Evolutionary conservation across 495 filamentous ascomycete genomes (phyloP).

Genomic region (Alectoria sarmentosa): DNA sequence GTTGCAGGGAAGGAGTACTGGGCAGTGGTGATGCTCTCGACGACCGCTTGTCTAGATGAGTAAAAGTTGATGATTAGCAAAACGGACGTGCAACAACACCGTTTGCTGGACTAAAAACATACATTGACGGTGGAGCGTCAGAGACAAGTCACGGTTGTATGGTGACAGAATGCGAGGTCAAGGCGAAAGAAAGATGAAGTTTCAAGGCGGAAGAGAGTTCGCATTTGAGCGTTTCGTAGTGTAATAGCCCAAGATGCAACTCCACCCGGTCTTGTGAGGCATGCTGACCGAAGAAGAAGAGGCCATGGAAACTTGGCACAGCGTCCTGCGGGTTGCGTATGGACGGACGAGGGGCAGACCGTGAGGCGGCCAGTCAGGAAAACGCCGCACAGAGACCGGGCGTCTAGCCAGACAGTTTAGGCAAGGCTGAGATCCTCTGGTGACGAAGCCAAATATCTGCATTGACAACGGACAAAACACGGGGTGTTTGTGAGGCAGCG

Average conservation of each 20-base stretch:
- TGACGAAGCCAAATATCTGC: background rate
- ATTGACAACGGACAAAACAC: constrained; percentile 1
- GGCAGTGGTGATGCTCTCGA: background rate
- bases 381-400: constrained; percentile 12
- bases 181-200: constrained; percentile 3
- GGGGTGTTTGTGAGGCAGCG: background rate
- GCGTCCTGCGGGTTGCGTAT: background rate
- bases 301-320: constrained; percentile 10
- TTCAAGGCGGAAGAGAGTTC: constrained; percentile 4
- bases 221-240: constrained; percentile 8
- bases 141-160: background rate
- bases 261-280: background rate
- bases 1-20: background rate
- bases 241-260: background rate
- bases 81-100: background rate
- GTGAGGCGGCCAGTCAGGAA: constrained; percentile 19
- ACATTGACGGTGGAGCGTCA: background rate
- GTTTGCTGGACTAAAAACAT: constrained; percentile 7
- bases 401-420: constrained; percentile 12
- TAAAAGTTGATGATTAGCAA: background rate
- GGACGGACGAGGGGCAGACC: background rate
- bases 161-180: background rate
- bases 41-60: background rate
- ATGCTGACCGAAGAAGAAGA: constrained; percentile 4
- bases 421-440: constrained; percentile 2